phyloP scores from a whole-genome alignment of 106 monocot genomes.

The Platanthera zijinensis region DNA sequence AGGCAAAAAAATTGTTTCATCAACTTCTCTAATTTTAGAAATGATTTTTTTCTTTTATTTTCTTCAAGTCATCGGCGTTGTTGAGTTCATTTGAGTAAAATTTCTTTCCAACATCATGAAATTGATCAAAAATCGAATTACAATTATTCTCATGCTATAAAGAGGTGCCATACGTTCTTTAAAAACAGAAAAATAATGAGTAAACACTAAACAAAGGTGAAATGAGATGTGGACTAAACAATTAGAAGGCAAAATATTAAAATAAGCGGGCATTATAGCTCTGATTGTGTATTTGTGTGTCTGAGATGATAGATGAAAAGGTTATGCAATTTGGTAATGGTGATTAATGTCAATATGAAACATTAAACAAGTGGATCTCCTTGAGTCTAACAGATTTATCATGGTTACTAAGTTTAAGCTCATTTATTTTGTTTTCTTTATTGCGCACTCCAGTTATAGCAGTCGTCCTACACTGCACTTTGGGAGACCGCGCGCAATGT shows the following conservation, averaged over 20 bases:
- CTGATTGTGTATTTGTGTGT: not conserved
- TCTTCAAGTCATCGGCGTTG: not conserved
- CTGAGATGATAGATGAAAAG: not conserved
- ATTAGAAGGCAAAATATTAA: not conserved
- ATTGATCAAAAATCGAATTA: not conserved
- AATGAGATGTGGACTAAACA: not conserved
- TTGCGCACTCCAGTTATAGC: not conserved
- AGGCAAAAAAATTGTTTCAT: not conserved
- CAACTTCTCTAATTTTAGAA: not conserved
- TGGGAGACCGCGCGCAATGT: no score
- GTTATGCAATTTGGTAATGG: not conserved
- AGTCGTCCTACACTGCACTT: no score
- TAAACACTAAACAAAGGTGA: not conserved
- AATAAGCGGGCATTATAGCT: not conserved
- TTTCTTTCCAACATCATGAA: not conserved
- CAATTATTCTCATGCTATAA: not conserved
- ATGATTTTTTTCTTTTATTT: not conserved
- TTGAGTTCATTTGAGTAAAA: not conserved
- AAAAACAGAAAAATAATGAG: no score
- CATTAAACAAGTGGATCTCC: not conserved
- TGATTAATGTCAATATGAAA: not conserved
- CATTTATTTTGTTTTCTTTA: not conserved
- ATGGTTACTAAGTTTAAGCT: not conserved
- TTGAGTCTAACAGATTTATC: not conserved
- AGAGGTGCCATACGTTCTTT: not conserved